Base-by-base conservation (phyloP, 257 asterid genomes). In the Pogostemon cablin region DNA sequence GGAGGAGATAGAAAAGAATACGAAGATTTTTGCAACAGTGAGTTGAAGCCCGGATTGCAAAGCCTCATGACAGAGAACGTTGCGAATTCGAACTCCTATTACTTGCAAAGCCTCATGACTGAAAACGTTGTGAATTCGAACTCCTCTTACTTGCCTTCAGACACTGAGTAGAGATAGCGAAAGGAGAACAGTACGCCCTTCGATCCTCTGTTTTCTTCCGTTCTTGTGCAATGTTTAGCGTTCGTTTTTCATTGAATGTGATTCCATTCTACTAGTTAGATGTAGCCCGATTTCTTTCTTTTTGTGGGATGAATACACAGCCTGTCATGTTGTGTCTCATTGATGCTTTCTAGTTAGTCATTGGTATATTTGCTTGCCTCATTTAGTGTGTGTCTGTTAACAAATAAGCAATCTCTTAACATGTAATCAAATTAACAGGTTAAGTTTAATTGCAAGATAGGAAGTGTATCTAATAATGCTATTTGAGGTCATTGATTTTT, bases 1-100 rank as follows among this genome's bases (percentile, higher is more conserved):
- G 97, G 95, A 56, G 98, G 98, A 2, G 96, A 92, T 75, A 81
- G 78, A 74, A 46, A 39, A 48, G 97, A 90, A 78, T 92, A 85
- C 9, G 95, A 90, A 50, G 92, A 92, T 10, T 92, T 92, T 68
- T 88, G 90, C 59, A 80, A 88, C 75, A 75, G 69, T 41, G 98
- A 90, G 72, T 71, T 92, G 80, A 90, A 79, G 69, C 98, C 95
- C 0, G 97, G 95, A 10, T 69, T 92, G 79, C 90, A 73, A 78
- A 81, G 89, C 74, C 90, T 92, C 35, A 4, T 39, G 64, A 20
- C 15, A 44, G 88, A 78, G 58, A 66, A 43, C 68, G 82, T 63
- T 56, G 75, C 69, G 47, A 73, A 72, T 46, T 78, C 32, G 32
- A 25, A 25, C 2, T 1, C 84, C 62, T 71, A 85, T 61, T 70